Conservation (phyloP, 2,329 filamentous ascomycete genomes). For the Stagonosporopsis rhizophila region DNA sequence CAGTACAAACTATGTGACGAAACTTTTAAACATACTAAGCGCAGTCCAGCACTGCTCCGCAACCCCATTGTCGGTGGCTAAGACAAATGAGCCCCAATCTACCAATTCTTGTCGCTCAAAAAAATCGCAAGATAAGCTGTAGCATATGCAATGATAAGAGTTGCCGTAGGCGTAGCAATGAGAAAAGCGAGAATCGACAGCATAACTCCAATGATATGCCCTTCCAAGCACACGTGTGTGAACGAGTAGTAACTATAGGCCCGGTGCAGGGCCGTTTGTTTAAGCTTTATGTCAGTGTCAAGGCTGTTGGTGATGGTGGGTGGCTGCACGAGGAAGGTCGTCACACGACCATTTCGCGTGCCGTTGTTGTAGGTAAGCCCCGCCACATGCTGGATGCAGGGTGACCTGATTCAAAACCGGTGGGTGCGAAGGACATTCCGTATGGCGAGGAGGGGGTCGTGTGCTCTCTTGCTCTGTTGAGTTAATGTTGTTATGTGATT, state of each 20-base stretch:
- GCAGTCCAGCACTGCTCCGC: neutral
- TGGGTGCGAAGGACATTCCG: neutral
- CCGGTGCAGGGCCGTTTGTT: neutral
- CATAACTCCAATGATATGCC: neutral
- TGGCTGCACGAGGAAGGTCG: neutral
- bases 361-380: conserved; percentile 6
- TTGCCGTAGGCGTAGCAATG: conserved; percentile 4
- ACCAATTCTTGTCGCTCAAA: conserved; percentile 13
- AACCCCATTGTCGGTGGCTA: neutral
- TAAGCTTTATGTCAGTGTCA: conserved; percentile 9
- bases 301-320: neutral
- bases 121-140: conserved; percentile 7
- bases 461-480: conserved; percentile 12
- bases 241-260: neutral
- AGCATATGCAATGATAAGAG: conserved; percentile 2
- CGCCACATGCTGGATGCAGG: conserved; percentile 4
- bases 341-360: conserved; percentile 18
- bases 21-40: neutral
- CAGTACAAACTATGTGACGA: neutral
- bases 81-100: neutral
- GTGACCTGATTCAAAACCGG: neutral
- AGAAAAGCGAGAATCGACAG: conserved; percentile 6
- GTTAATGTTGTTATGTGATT: neutral
- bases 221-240: neutral
- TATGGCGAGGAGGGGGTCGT: conserved; percentile 1